Evolutionary conservation across 1,284 basidiomycete species (phyloP).

Genomic region (Termitomyces sp.): DNA sequence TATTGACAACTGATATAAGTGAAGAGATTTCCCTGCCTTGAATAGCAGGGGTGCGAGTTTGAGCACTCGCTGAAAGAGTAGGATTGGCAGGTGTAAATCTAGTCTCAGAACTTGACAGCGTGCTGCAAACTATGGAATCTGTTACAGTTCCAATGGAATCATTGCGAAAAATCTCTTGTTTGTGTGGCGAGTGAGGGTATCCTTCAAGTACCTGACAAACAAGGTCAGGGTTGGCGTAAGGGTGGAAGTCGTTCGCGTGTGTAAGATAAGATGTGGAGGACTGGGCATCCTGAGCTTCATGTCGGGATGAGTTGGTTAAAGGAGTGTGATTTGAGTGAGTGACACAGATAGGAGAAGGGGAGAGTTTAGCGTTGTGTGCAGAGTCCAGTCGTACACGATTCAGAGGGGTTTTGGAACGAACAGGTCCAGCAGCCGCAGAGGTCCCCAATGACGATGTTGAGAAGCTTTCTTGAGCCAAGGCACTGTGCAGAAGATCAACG

Average conservation of each 20-base stretch:
- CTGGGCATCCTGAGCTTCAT: slow-evolving; percentile 5
- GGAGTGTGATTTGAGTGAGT: slow-evolving; percentile 13
- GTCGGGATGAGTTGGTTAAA: slow-evolving; percentile 8
- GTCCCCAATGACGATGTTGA: slow-evolving; percentile 48
- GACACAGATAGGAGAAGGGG: slow-evolving; percentile 12
- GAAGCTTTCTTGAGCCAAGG: slow-evolving; percentile 54
- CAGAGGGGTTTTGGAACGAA: slow-evolving; percentile 27
- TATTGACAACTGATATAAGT: slow-evolving; percentile 36
- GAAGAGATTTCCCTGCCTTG: slow-evolving; percentile 49
- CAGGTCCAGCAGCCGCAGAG: slow-evolving; percentile 22
- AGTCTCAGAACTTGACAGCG: slow-evolving; percentile 34
- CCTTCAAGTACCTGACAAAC: slow-evolving; percentile 34
- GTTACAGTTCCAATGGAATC: slow-evolving; percentile 55
- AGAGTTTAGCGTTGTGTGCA: slow-evolving; percentile 11
- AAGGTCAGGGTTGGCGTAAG: slow-evolving; percentile 73
- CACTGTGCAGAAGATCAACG: slow-evolving; percentile 27
- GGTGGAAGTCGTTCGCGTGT: slow-evolving; percentile 44
- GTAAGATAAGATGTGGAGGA: slow-evolving; percentile 17
- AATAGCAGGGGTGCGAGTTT: slow-evolving; percentile 29
- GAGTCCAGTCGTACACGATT: slow-evolving; percentile 17
- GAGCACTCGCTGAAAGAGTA: slow-evolving; percentile 35
- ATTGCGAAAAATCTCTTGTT: slow-evolving; percentile 30
- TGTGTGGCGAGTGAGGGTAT: slow-evolving; percentile 21
- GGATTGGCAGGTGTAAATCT: slow-evolving; percentile 42
- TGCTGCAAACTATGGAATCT: slow-evolving; percentile 29